These are phyloP conservation scores for Trichophyton simii DNA, from an alignment of 2,329 filamentous ascomycete species.

Conservation along the genomic window DNA sequence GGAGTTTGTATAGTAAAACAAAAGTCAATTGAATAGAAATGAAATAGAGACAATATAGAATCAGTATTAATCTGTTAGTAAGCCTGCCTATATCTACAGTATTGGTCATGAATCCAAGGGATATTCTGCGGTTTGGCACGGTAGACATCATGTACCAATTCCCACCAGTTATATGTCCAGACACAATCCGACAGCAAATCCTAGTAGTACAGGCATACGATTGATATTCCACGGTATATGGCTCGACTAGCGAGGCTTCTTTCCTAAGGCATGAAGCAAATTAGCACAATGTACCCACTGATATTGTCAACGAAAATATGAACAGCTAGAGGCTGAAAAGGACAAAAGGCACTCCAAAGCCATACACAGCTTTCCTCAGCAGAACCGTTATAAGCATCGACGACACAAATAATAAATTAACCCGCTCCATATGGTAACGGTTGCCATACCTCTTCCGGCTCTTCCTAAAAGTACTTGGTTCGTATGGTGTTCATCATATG, in stretches of 20 bases:
- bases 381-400: constrained; percentile 39
- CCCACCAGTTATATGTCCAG: no score
- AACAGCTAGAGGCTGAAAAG: background rate
- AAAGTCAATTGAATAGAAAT: background rate
- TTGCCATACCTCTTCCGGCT: constrained; percentile 38
- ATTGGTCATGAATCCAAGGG: no score
- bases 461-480: constrained; percentile 35
- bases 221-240: background rate
- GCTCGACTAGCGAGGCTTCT: background rate
- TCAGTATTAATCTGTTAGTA: no score
- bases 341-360: background rate
- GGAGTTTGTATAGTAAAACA: background rate
- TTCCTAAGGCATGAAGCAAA: background rate
- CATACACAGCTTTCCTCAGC: constrained; percentile 22
- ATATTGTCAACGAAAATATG: background rate
- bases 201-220: background rate
- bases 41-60: background rate
- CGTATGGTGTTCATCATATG: constrained; percentile 32
- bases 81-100: no score
- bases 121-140: no score
- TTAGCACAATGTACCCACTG: background rate
- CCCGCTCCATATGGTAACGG: constrained; percentile 8
- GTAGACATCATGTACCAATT: background rate
- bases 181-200: background rate
- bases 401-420: constrained; percentile 20